Evolutionary conservation across 2,329 filamentous ascomycete genomes (phyloP).

Genomic region (Claviceps citrina): DNA sequence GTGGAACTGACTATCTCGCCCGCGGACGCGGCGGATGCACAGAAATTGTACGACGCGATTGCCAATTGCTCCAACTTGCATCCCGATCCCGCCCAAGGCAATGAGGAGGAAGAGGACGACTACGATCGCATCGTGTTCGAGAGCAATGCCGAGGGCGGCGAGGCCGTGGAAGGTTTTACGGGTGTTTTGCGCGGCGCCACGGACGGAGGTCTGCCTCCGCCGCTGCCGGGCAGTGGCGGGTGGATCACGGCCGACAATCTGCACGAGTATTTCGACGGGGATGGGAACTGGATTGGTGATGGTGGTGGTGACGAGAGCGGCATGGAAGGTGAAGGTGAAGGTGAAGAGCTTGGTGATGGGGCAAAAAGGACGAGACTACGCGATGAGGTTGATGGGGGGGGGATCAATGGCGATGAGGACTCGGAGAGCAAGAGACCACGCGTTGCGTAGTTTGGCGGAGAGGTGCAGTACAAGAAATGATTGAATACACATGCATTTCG

Average conservation of each 20-base stretch:
- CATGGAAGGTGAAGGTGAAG: constrained; percentile 20
- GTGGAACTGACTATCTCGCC: constrained; percentile 55
- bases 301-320: too few relatives aligned
- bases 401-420: constrained; percentile 26
- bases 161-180: constrained; percentile 39
- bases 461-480: too few relatives aligned
- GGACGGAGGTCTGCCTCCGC: constrained; percentile 42
- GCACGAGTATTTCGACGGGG: constrained; percentile 63
- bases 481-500: too few relatives aligned
- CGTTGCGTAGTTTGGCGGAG: constrained; percentile 27
- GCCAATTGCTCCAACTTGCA: constrained; percentile 62
- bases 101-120: constrained; percentile 40
- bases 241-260: constrained; percentile 93
- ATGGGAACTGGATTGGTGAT: constrained; percentile 61
- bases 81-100: constrained; percentile 49
- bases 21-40: constrained; percentile 14
- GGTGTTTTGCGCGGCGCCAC: constrained; percentile 35
- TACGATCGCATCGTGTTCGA: constrained; percentile 43
- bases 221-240: constrained; percentile 57
- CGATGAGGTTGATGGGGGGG: constrained; percentile 36
- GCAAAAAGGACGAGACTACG: constrained; percentile 39
- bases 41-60: constrained; percentile 50
- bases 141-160: constrained; percentile 29
- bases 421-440: constrained; percentile 32
- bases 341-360: constrained; percentile 43